Evolutionary conservation across 768 basidiomycete species (phyloP), one percentile per base, ranked within the genome.

Genomic region (Agaricus sinodeliciosus): DNA sequence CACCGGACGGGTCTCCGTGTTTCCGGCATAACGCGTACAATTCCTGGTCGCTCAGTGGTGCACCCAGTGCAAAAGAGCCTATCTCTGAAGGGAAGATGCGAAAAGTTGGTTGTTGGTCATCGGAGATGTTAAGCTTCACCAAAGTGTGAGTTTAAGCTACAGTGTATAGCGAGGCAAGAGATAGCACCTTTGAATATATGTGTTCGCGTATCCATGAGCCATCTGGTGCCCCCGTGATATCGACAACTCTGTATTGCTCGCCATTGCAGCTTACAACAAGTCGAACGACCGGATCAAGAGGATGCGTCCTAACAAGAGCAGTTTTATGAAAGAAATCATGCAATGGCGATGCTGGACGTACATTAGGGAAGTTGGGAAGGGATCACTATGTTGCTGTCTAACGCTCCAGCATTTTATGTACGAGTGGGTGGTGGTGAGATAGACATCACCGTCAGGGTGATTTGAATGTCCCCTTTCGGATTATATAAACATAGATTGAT

Each of bases 11-110:
- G 55, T 76, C 74, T 4, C 77, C 76, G 41, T 65, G 70, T 55
- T 73, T 68, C 26, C 63, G 68, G 60, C 76, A 79, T 11, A 75
- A 58, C 35, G 68, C 61, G 55, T 71, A 75, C 25, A 79, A 62
- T 27, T 64, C 60, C 13, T 63, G 57, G 57, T 79, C 71, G 46
- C 66, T 68, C 45, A 79, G 61, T 5, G 75, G 67, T 18, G 60
- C 64, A 54, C 73, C 72, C 31, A 76, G 63, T 2, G 71, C 73
- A 55, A 66, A 73, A 1, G 70, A 67, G 11, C 75, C 76, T 34
- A 76, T 73, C 64, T 79, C 75, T 18, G 75, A 74, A 39, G 70
- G 74, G 52, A 73, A 77, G 56, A 79, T 73, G 5, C 67, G 72
- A 55, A 69, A 76, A n/a, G 61, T 59, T 0, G 62, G 55, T 45